Evolutionary conservation across 495 filamentous ascomycete species (phyloP).

Genomic region (Halenospora varia): DNA sequence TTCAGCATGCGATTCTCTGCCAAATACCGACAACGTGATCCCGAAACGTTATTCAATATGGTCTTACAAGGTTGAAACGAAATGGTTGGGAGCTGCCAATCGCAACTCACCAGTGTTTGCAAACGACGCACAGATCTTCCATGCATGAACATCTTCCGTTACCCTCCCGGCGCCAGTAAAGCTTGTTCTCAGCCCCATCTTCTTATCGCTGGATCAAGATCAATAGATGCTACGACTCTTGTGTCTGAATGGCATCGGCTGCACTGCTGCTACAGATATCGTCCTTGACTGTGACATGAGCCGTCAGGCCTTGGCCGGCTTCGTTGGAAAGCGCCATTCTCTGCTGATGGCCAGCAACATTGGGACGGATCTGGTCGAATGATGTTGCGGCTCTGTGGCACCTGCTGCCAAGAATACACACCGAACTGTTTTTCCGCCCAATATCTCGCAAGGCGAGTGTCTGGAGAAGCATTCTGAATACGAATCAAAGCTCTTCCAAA

Average conservation of each 20-base stretch:
- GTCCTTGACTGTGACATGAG: not conserved
- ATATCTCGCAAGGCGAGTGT: not conserved
- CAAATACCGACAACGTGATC: too few species aligned
- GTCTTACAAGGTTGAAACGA: not conserved
- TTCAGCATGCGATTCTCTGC: too few species aligned
- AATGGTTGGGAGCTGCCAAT: not conserved
- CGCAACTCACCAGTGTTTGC: not conserved
- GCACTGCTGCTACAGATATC: not conserved
- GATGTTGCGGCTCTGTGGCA: not conserved
- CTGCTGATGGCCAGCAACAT: not conserved
- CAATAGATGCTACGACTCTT: not conserved
- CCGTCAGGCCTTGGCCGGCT: not conserved
- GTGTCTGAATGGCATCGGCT: not conserved
- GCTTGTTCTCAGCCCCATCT: not conserved
- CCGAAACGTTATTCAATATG: not conserved
- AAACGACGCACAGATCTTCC: not conserved
- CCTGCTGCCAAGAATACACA: too few species aligned
- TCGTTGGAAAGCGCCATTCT: too few species aligned
- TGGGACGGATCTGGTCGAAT: not conserved
- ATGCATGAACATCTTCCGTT: not conserved
- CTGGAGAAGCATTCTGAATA: not conserved
- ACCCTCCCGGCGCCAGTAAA: not conserved
- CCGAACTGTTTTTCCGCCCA: too few species aligned
- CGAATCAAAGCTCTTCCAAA: not conserved
- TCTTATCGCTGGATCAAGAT: not conserved